These are phyloP conservation scores for Termitomyces sp. DNA, from an alignment of 768 basidiomycete genomes.

Conservation along the genomic window DNA sequence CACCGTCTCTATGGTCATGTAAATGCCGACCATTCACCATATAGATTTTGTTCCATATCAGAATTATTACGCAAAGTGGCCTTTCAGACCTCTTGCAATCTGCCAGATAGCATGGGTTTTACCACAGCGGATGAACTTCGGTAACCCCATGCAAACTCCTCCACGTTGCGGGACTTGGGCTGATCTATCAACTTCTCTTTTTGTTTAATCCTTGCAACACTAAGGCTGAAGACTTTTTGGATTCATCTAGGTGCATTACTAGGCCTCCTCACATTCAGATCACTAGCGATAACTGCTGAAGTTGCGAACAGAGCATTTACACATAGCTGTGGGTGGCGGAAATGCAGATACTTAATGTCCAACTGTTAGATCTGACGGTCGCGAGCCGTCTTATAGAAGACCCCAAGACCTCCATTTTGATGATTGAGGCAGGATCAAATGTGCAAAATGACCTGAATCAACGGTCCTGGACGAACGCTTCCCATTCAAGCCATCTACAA, in stretches of 20 bases:
- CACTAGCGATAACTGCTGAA: slow-evolving; percentile 2
- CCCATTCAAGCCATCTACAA: not conserved
- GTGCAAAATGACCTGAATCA: slow-evolving; percentile 10
- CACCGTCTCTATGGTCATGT: not conserved
- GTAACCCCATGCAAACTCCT: no score
- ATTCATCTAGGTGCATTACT: not conserved
- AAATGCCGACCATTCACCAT: not conserved
- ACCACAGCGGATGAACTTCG: no score
- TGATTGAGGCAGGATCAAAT: slow-evolving; percentile 11
- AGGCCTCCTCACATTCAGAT: slow-evolving; percentile 2
- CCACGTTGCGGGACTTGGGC: not conserved
- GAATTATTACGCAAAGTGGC: not conserved
- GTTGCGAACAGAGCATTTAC: slow-evolving; percentile 8
- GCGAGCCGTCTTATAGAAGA: slow-evolving; percentile 9
- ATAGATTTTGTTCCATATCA: not conserved
- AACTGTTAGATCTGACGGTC: no score
- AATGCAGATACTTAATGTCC: slow-evolving; percentile 12
- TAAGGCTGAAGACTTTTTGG: not conserved
- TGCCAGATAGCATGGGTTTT: no score
- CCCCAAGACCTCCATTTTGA: not conserved
- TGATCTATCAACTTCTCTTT: not conserved
- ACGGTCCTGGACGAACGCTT: slow-evolving; percentile 9
- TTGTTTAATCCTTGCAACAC: not conserved
- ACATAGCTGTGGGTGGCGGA: slow-evolving; percentile 7
- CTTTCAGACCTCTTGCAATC: not conserved